phyloP scores from a whole-genome alignment of 441 rosid genomes.

The Pelargonium australe region DNA sequence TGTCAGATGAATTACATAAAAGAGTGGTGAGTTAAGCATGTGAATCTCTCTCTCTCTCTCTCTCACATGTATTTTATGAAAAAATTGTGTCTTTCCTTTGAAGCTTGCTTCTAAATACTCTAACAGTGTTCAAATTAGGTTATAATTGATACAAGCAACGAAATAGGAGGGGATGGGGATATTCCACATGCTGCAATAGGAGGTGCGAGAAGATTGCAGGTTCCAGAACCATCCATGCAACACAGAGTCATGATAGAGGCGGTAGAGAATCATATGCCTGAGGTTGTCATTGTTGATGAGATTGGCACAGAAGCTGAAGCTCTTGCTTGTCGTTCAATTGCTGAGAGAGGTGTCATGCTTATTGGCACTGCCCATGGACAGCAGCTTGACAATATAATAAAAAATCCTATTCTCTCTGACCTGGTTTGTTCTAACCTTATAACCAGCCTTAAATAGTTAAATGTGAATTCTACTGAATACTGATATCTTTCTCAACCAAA shows the following conservation, averaged over 20 bases:
- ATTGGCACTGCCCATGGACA: slow-evolving; percentile 67
- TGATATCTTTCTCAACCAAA: background rate
- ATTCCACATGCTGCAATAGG: slow-evolving; percentile 63
- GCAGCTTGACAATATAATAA: slow-evolving; percentile 47
- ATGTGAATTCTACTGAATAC: background rate
- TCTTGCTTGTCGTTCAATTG: slow-evolving; percentile 57
- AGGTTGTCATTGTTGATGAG: slow-evolving; percentile 63
- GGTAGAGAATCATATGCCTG: slow-evolving; percentile 70
- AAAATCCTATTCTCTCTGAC: slow-evolving; percentile 54
- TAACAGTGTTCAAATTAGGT: slow-evolving; percentile 27
- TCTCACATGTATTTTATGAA: background rate
- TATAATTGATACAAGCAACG: slow-evolving; percentile 64
- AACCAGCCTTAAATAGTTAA: background rate
- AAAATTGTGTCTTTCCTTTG: background rate
- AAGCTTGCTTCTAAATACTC: background rate
- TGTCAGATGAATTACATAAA: slow-evolving; percentile 55
- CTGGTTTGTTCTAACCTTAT: slow-evolving; percentile 39
- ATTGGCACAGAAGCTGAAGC: slow-evolving; percentile 68
- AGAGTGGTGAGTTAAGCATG: slow-evolving; percentile 43
- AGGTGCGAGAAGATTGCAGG: slow-evolving; percentile 67
- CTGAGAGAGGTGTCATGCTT: slow-evolving; percentile 63
- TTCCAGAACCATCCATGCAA: slow-evolving; percentile 52
- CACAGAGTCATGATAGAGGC: slow-evolving; percentile 67
- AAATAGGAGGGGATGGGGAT: slow-evolving; percentile 64
- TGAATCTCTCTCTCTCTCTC: background rate